These are phyloP conservation scores for Diaporthe destruens DNA, from an alignment of 2,329 filamentous ascomycete species.

Conservation along the genomic window DNA sequence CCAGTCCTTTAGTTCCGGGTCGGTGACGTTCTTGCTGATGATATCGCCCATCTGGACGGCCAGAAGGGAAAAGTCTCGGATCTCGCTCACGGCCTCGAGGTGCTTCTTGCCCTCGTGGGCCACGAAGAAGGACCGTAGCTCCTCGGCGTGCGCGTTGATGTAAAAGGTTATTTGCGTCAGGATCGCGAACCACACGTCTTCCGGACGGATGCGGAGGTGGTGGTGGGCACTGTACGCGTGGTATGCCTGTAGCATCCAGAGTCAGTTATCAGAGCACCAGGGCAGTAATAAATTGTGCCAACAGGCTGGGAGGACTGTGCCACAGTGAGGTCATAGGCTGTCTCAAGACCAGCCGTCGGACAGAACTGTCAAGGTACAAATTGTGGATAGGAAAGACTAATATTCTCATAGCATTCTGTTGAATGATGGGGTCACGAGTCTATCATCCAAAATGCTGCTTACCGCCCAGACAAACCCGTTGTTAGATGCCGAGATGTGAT, in stretches of 20 bases:
- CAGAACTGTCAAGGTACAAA: too few relatives aligned
- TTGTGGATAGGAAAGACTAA: too few relatives aligned
- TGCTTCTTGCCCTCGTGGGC: constrained; percentile 53
- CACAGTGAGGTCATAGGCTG: too few relatives aligned
- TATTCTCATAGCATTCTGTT: too few relatives aligned
- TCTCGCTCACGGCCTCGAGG: constrained; percentile 41
- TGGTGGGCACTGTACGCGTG: constrained; percentile 56
- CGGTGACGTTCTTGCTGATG: constrained; percentile 54
- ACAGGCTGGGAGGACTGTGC: neutral
- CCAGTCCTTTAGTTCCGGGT: constrained; percentile 55
- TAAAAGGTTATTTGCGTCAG: constrained; percentile 59
- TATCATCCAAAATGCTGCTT: neutral
- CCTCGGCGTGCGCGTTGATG: constrained; percentile 59
- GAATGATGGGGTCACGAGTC: too few relatives aligned
- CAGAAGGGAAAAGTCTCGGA: constrained; percentile 49
- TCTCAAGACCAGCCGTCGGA: too few relatives aligned
- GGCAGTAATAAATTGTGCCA: neutral
- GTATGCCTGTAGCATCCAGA: neutral
- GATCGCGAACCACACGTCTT: constrained; percentile 64
- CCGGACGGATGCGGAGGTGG: constrained; percentile 59
- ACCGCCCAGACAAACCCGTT: constrained; percentile 50
- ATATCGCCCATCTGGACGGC: constrained; percentile 51
- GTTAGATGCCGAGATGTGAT: neutral
- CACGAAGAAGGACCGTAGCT: constrained; percentile 57
- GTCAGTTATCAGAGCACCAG: neutral